These are phyloP conservation scores for Pseudogymnoascus destructans DNA, from an alignment of 2,329 filamentous ascomycete species.

Conservation along the genomic window DNA sequence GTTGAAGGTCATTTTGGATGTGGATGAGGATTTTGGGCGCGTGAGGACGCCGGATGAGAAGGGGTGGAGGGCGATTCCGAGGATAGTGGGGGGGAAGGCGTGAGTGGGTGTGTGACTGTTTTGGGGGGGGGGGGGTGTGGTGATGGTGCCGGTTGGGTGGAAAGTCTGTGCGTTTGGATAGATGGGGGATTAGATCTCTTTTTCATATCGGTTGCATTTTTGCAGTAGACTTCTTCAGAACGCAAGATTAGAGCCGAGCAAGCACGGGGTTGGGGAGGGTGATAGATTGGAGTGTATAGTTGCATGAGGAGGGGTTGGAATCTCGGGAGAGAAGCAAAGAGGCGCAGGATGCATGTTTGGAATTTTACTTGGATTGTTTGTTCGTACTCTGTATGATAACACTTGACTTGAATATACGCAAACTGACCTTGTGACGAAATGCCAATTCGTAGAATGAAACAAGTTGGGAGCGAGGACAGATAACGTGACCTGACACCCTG, in stretches of 20 bases:
- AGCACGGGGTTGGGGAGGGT: background rate
- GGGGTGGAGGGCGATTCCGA: slow-evolving; percentile 21
- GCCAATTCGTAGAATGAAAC: background rate
- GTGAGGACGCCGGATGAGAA: slow-evolving; percentile 19
- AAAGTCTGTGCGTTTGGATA: background rate
- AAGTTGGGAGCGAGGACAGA: background rate
- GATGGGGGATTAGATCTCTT: slow-evolving; percentile 7
- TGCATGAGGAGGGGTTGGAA: slow-evolving; percentile 26
- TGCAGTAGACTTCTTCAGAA: background rate
- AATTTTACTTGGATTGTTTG: background rate
- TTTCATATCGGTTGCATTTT: slow-evolving; percentile 4
- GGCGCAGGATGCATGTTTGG: slow-evolving; percentile 2
- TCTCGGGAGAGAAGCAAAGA: slow-evolving; percentile 18
- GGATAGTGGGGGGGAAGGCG: slow-evolving; percentile 19
- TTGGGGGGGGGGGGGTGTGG: background rate
- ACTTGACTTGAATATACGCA: background rate
- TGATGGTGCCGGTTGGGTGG: background rate
- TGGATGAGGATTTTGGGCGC: slow-evolving; percentile 82
- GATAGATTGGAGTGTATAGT: slow-evolving; percentile 25
- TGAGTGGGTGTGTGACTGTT: background rate
- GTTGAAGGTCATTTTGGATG: slow-evolving; percentile 85
- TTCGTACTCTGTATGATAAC: background rate
- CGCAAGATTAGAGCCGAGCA: background rate
- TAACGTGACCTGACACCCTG: background rate
- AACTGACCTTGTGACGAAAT: background rate